These are phyloP conservation scores for Starmerella stigmatis DNA, from an alignment of 805 yeast genomes.

Conservation along the genomic window DNA sequence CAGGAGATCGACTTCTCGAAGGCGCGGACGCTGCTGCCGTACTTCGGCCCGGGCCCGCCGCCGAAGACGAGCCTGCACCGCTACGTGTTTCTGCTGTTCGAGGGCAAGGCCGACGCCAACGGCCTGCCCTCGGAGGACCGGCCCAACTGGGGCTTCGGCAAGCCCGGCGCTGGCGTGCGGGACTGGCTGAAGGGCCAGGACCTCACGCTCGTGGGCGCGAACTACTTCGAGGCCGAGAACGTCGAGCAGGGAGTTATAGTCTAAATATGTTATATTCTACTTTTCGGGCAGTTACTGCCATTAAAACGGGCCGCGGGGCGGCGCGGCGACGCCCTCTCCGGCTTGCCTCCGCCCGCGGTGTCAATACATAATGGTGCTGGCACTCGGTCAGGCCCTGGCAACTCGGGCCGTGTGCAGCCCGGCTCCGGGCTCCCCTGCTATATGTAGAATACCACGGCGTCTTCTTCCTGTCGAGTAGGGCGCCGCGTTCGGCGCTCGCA, in stretches of 20 bases:
- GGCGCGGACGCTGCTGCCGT: constrained; percentile 43
- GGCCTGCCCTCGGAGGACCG: constrained; percentile 36
- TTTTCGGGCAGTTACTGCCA: too few relatives aligned
- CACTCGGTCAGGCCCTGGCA: too few relatives aligned
- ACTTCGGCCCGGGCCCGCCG: constrained; percentile 87
- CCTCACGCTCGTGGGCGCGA: constrained; percentile 56
- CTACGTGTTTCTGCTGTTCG: constrained; percentile 65
- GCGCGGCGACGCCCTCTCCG: too few relatives aligned
- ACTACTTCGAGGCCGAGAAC: constrained; percentile 76
- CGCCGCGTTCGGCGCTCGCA: too few relatives aligned
- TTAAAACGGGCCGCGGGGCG: too few relatives aligned
- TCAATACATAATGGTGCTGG: too few relatives aligned
- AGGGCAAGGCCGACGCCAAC: constrained; percentile 27
- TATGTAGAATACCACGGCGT: too few relatives aligned
- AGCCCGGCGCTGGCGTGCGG: constrained; percentile 64
- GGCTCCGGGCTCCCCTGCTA: too few relatives aligned
- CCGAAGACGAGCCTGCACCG: constrained; percentile 76
- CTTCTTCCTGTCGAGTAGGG: too few relatives aligned
- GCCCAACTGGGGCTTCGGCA: constrained; percentile 78
- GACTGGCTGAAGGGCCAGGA: constrained; percentile 56
- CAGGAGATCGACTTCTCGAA: constrained; percentile 27
- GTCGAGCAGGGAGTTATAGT: constrained; percentile 20
- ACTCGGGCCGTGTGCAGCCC: too few relatives aligned
- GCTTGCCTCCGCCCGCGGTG: too few relatives aligned
- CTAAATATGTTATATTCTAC: too few relatives aligned